Conservation (phyloP, 2,329 filamentous ascomycete genomes). For the Ophiostoma perfectum region DNA sequence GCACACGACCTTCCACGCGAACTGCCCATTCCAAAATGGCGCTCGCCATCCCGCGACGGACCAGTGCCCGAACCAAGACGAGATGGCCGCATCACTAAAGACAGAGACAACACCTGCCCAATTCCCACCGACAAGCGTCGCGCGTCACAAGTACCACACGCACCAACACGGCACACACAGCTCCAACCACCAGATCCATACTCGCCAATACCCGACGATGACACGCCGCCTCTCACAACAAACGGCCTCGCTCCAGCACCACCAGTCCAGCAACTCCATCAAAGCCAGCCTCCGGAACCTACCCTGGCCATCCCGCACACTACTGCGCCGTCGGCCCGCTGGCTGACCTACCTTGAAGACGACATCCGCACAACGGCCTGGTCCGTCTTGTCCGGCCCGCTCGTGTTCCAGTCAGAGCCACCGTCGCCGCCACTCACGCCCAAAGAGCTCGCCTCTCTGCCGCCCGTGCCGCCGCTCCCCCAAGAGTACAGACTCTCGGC, state of each 20-base stretch:
- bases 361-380: conserved; percentile 30
- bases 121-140: neutral
- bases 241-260: neutral
- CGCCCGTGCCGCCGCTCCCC: neutral
- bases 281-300: neutral
- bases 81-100: no score
- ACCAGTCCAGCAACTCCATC: neutral
- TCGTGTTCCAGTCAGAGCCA: conserved; percentile 29
- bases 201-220: neutral
- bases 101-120: no score
- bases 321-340: conserved; percentile 21
- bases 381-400: conserved; percentile 29
- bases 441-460: conserved; percentile 7
- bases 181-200: no score
- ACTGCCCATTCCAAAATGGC: conserved; percentile 28
- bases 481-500: neutral
- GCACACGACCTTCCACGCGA: conserved; percentile 29
- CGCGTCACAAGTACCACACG: neutral
- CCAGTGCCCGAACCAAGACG: neutral
- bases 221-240: neutral
- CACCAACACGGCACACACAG: no score
- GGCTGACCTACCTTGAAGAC: conserved; percentile 1
- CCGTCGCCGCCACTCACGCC: conserved; percentile 29
- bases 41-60: neutral
- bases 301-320: neutral